Conservation (phyloP, 345 rosid species). For the Lumnitzera littorea region DNA sequence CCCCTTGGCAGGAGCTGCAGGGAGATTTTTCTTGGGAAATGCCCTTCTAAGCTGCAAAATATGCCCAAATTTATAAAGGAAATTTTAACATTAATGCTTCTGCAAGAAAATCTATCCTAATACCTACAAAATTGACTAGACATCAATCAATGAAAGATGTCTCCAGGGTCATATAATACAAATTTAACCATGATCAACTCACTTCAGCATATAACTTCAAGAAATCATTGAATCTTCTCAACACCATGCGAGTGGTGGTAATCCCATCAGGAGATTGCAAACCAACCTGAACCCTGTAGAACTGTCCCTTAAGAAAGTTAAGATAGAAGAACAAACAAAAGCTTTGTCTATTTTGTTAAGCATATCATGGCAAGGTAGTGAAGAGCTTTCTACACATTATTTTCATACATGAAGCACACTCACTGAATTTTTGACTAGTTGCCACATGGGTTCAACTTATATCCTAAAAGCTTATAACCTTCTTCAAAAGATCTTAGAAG, state of each 20-base stretch:
- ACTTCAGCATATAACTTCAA: slow-evolving; percentile 80
- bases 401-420: no score
- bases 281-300: slow-evolving; percentile 97
- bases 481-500: no score
- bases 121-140: no score
- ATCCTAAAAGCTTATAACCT: no score
- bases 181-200: slow-evolving; percentile 18
- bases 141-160: not conserved
- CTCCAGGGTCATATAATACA: not conserved
- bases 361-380: no score
- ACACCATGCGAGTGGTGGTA: slow-evolving; percentile 53
- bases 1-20: slow-evolving; percentile 95
- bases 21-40: slow-evolving; percentile 70
- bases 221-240: slow-evolving; percentile 95
- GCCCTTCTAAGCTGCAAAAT: slow-evolving; percentile 66
- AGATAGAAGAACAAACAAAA: not conserved
- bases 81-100: slow-evolving; percentile 6
- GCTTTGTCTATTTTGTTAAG: no score
- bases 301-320: slow-evolving; percentile 72
- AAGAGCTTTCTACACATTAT: no score
- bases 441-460: no score
- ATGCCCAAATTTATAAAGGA: slow-evolving; percentile 8
- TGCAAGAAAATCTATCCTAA: no score
- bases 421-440: no score
- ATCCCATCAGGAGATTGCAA: slow-evolving; percentile 86